Evolutionary conservation across 2,329 filamentous ascomycete species (phyloP).

Genomic region (Huntiella abstrusa): DNA sequence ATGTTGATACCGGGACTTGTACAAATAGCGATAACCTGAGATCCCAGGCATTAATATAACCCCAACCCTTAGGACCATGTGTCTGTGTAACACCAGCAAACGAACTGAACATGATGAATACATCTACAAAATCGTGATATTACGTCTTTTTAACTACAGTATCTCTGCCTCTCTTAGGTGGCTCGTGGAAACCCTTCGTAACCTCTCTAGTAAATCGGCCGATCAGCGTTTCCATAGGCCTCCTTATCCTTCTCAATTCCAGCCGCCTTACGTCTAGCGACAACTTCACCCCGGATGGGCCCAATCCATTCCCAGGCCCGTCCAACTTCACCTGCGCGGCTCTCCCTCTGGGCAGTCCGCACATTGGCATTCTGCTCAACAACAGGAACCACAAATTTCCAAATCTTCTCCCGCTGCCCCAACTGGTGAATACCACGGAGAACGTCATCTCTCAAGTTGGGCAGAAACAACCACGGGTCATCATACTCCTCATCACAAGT

Average conservation of each 20-base stretch:
- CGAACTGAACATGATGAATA: background rate
- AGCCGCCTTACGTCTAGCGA: conserved; percentile 19
- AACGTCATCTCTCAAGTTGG: conserved; percentile 81
- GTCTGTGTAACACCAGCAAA: background rate
- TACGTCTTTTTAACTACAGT: background rate
- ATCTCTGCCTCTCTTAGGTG: background rate
- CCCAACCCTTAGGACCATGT: too few relatives aligned
- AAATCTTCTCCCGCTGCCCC: conserved; percentile 58
- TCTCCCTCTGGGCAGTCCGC: conserved; percentile 51
- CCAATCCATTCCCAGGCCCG: conserved; percentile 55
- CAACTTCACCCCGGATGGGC: conserved; percentile 27
- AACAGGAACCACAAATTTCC: conserved; percentile 63
- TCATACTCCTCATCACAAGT: conserved; percentile 48
- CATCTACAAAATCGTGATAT: background rate
- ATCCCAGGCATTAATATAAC: too few relatives aligned
- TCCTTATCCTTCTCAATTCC: conserved; percentile 25
- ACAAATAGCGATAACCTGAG: too few relatives aligned
- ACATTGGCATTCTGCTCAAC: conserved; percentile 93
- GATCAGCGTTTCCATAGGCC: conserved; percentile 21
- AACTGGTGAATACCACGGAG: conserved; percentile 64
- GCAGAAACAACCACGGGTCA: conserved; percentile 69
- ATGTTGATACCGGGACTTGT: too few relatives aligned
- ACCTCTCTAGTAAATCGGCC: conserved; percentile 22
- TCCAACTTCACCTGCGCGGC: conserved; percentile 44
- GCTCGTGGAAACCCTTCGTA: background rate